Conservation (phyloP, 1,284 basidiomycete species). For the Lentinula novae-zelandiae region DNA sequence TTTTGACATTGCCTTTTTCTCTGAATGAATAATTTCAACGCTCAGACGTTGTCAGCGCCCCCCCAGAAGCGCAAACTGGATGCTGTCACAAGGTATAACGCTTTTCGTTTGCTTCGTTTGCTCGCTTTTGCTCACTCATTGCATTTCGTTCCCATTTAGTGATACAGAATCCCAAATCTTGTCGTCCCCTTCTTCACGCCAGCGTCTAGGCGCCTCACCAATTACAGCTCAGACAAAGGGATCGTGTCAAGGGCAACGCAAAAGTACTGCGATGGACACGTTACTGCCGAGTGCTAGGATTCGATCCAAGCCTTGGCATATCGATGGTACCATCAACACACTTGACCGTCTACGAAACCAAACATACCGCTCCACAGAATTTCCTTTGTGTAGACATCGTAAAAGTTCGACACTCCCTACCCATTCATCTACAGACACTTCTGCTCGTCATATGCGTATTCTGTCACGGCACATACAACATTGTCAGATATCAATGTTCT, state of each 20-base stretch:
- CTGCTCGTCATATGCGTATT: slow-evolving; percentile 1
- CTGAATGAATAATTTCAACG: too few species aligned
- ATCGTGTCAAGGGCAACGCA: neutral
- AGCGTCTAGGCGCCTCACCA: neutral
- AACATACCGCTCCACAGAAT: neutral
- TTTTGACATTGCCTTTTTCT: too few species aligned
- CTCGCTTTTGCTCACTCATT: too few species aligned
- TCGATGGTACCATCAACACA: neutral
- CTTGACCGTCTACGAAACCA: neutral
- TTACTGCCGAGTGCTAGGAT: neutral
- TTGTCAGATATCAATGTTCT: neutral
- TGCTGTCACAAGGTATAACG: neutral
- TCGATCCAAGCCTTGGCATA: neutral
- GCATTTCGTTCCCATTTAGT: neutral
- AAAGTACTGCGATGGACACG: neutral
- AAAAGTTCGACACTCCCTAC: neutral
- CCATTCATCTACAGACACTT: neutral
- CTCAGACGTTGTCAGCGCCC: neutral
- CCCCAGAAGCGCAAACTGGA: neutral
- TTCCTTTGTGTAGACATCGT: neutral
- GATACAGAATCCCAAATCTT: neutral
- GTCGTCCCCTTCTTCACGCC: neutral
- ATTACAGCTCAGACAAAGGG: neutral
- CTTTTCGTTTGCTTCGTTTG: too few species aligned
- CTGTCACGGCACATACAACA: slow-evolving; percentile 8